phyloP scores from a whole-genome alignment of 2,329 filamentous ascomycete genomes.

The Corynespora cassiicola region DNA sequence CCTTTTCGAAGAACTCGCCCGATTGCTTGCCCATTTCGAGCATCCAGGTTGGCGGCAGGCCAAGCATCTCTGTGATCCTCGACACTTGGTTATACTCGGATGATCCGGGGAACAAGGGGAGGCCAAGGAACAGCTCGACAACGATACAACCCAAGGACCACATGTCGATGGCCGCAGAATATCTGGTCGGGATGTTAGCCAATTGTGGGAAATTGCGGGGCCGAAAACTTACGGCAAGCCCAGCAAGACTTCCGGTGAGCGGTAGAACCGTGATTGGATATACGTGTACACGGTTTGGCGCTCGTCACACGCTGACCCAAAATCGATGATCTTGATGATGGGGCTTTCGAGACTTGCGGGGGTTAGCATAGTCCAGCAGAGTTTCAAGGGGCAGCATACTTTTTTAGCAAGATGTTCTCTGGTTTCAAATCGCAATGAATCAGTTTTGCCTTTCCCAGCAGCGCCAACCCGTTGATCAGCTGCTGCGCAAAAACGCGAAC shows the following conservation, averaged over 20 bases:
- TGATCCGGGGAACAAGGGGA: constrained; percentile 94
- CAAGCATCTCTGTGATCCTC: constrained; percentile 96
- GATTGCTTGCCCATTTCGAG: constrained; percentile 98
- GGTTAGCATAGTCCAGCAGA: constrained; percentile 17
- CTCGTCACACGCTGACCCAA: constrained; percentile 97
- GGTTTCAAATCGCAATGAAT: constrained; percentile 99
- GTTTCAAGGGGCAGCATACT: constrained; percentile 65
- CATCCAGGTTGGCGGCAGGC: constrained; percentile 98
- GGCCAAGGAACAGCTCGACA: constrained; percentile 92
- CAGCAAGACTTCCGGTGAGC: constrained; percentile 94
- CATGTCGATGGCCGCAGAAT: constrained; percentile 99
- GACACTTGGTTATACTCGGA: constrained; percentile 99
- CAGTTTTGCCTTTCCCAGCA: constrained; percentile 93
- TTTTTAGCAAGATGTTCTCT: constrained; percentile 97
- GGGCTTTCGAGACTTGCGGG: constrained; percentile 80
- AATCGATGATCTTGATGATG: constrained; percentile 99
- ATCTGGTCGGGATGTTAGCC: constrained; percentile 53
- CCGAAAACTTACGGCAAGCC: constrained; percentile 75
- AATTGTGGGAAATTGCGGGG: not conserved
- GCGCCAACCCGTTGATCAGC: constrained; percentile 85
- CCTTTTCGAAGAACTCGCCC: constrained; percentile 95
- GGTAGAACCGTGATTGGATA: constrained; percentile 97
- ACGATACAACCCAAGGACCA: constrained; percentile 99
- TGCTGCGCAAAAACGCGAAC: constrained; percentile 98
- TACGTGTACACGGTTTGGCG: constrained; percentile 99